Evolutionary conservation across 352 stramenopile genomes (phyloP).

Genomic region (Globisporangium spiculum): DNA sequence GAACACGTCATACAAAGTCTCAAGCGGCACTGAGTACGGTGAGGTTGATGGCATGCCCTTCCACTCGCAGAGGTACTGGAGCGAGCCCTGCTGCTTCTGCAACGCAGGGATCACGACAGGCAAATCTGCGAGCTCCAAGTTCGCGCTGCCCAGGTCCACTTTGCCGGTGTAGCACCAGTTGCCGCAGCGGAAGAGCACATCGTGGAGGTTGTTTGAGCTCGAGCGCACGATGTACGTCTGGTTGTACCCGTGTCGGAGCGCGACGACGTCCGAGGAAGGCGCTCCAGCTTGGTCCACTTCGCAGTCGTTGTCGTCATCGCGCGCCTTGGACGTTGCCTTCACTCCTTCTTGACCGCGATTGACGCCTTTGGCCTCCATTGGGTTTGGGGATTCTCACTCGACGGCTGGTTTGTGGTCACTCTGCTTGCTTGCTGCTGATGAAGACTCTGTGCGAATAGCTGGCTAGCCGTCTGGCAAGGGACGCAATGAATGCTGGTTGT

Average conservation of each 20-base stretch:
- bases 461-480: neutral
- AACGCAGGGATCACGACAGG: conserved; percentile 89
- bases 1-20: conserved; percentile 81
- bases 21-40: conserved; percentile 64
- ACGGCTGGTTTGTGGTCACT: neutral
- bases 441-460: neutral
- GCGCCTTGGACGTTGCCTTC: conserved; percentile 28
- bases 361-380: conserved; percentile 63
- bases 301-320: conserved; percentile 26
- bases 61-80: conserved; percentile 92
- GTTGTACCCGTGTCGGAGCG: conserved; percentile 88
- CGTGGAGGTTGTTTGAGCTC: conserved; percentile 63
- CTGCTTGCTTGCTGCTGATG: neutral
- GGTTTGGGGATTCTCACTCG: neutral
- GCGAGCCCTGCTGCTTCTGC: conserved; percentile 91
- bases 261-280: conserved; percentile 63
- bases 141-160: conserved; percentile 79
- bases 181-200: conserved; percentile 93
- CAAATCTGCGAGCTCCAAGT: conserved; percentile 86
- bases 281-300: conserved; percentile 43
- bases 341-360: conserved; percentile 19
- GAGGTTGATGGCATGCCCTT: conserved; percentile 70
- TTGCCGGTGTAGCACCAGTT: conserved; percentile 95
- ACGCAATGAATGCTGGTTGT: neutral
- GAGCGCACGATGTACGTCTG: conserved; percentile 90